A percentile compares a stretch with the other conserved stretches of the same genome.
These are phyloP conservation scores for Talaromyces sp. DNA, from an alignment of 2,329 filamentous ascomycete genomes.

Conservation along the genomic window DNA sequence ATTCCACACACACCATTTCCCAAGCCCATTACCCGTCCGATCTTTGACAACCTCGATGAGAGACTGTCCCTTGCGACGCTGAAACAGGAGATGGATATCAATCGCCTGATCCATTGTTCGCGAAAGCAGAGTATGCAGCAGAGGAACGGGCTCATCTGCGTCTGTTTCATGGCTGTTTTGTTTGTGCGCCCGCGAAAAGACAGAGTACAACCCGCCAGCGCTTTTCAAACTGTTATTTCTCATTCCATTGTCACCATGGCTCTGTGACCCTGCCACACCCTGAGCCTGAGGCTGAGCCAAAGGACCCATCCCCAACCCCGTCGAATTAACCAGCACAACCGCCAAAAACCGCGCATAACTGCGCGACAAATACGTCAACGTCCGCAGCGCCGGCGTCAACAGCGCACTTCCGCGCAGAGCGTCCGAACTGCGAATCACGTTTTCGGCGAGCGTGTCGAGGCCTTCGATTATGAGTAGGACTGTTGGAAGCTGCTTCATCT, in stretches of 20 bases:
- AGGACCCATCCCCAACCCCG: conserved; percentile 17
- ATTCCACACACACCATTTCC: conserved; percentile 32
- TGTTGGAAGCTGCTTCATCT: neutral
- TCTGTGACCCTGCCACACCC: neutral
- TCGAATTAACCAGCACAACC: conserved; percentile 33
- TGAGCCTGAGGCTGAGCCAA: neutral
- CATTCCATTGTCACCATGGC: neutral
- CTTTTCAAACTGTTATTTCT: neutral
- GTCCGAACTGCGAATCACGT: conserved; percentile 33
- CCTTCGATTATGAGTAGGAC: conserved; percentile 30
- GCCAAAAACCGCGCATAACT: conserved; percentile 24
- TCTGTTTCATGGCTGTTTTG: neutral
- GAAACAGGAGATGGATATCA: conserved; percentile 36
- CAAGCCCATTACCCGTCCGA: conserved; percentile 27
- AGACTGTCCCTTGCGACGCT: conserved; percentile 10
- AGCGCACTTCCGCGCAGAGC: conserved; percentile 28
- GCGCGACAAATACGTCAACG: conserved; percentile 28
- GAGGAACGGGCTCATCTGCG: conserved; percentile 7
- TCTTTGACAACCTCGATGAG: conserved; percentile 38
- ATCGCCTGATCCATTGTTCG: conserved; percentile 34
- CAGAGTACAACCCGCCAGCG: conserved; percentile 7
- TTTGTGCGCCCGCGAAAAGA: neutral
- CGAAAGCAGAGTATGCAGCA: conserved; percentile 27
- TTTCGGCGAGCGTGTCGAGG: conserved; percentile 32
- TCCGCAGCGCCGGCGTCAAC: conserved; percentile 26